Conservation (phyloP, 306 rosid species). For the Fragaria iinumae region DNA sequence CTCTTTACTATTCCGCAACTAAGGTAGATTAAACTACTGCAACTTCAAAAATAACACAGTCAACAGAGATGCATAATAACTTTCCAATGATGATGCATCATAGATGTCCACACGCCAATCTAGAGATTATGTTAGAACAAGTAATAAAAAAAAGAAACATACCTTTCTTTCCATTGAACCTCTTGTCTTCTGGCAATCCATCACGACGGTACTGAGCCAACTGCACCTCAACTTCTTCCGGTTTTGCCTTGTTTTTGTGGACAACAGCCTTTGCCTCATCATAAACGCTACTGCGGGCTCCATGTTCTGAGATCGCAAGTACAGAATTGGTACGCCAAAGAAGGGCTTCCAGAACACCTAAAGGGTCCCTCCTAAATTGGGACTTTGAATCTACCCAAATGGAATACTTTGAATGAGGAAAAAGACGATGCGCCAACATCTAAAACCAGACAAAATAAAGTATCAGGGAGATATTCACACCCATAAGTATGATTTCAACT, state of each 20-base stretch:
- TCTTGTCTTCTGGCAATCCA: conserved; percentile 80
- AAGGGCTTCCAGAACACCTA: conserved; percentile 87
- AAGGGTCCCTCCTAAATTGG: conserved; percentile 93
- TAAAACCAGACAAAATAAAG: conserved; percentile 29
- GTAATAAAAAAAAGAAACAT: conserved; percentile 6
- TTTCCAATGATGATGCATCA: background rate
- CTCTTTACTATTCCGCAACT: background rate
- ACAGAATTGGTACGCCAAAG: conserved; percentile 80
- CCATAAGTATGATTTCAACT: background rate
- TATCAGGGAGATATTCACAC: conserved; percentile 24
- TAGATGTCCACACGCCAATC: background rate
- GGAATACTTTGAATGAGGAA: conserved; percentile 86
- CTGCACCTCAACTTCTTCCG: conserved; percentile 91
- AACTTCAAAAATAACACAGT: background rate
- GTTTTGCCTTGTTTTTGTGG: conserved; percentile 91
- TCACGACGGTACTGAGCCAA: conserved; percentile 68
- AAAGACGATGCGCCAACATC: conserved; percentile 95
- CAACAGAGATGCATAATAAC: conserved; percentile 11
- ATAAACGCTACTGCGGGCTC: conserved; percentile 93
- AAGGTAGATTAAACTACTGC: conserved; percentile 3
- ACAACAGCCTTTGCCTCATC: conserved; percentile 97
- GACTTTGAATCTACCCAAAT: conserved; percentile 98
- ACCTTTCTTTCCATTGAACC: conserved; percentile 94
- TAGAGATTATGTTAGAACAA: background rate
- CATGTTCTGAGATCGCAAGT: conserved; percentile 93